A percentile compares a stretch with the other conserved stretches of the same genome.
phyloP scores from a whole-genome alignment of 1,284 basidiomycete genomes.

The Leccinum subrobustum region DNA sequence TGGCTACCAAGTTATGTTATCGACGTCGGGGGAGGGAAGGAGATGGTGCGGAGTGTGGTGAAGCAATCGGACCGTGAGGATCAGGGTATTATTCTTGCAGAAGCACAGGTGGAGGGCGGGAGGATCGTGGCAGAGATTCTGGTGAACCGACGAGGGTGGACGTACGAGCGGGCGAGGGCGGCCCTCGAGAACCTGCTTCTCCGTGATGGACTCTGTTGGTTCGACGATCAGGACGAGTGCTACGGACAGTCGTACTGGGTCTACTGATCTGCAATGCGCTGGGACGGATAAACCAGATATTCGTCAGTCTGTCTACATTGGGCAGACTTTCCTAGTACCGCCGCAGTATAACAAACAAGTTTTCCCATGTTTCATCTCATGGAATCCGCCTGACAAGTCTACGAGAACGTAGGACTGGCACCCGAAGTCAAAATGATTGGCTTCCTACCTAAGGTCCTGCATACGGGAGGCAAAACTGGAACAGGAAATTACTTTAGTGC shows the following conservation, averaged over 20 bases:
- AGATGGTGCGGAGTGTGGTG: slow-evolving; percentile 70
- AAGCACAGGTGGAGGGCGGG: slow-evolving; percentile 70
- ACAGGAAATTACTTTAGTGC: slow-evolving; percentile 38
- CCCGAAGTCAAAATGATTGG: slow-evolving; percentile 18
- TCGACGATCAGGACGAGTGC: slow-evolving; percentile 81
- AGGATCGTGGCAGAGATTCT: slow-evolving; percentile 61
- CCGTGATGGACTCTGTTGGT: slow-evolving; percentile 90
- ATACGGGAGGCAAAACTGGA: slow-evolving; percentile 15
- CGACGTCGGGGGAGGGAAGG: slow-evolving; percentile 60
- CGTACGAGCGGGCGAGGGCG: slow-evolving; percentile 66
- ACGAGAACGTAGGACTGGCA: slow-evolving; percentile 46
- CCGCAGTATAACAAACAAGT: too few relatives aligned
- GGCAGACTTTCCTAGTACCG: too few relatives aligned
- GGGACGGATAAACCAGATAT: slow-evolving; percentile 52
- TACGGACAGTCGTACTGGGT: slow-evolving; percentile 76
- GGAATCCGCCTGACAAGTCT: slow-evolving; percentile 5
- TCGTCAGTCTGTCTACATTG: neutral
- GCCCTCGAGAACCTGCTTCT: slow-evolving; percentile 89
- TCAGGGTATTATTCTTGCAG: slow-evolving; percentile 71
- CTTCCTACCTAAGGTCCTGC: neutral
- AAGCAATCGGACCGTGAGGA: slow-evolving; percentile 85
- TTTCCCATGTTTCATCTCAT: slow-evolving; percentile 3
- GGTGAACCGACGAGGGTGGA: slow-evolving; percentile 71
- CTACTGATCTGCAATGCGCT: slow-evolving; percentile 76
- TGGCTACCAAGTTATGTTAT: slow-evolving; percentile 89